Percentiles rank a stretch among this genome's conserved stretches.
Conservation (phyloP, 371 early-diverging fungal species). For the Fennellomyces sp. region DNA sequence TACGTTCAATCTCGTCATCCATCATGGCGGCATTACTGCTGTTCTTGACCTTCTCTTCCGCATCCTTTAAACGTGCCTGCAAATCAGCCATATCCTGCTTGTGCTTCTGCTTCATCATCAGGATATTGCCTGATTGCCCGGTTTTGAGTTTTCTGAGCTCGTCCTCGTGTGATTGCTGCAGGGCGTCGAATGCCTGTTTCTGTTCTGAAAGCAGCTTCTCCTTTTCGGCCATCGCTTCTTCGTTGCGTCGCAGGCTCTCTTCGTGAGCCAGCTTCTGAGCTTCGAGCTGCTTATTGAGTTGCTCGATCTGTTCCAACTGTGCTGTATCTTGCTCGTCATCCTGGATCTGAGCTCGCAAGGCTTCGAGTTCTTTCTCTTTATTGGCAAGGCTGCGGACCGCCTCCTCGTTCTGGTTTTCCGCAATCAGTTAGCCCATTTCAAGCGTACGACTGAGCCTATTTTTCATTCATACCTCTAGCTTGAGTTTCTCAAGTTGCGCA, state of each 20-base stretch:
- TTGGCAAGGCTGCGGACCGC: slow-evolving; percentile 36
- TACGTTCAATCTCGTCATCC: slow-evolving; percentile 77
- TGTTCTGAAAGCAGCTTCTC: slow-evolving; percentile 39
- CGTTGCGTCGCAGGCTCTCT: slow-evolving; percentile 41
- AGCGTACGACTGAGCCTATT: background rate
- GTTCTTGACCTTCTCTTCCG: slow-evolving; percentile 24
- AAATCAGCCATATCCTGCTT: slow-evolving; percentile 35
- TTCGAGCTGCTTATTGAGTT: slow-evolving; percentile 40
- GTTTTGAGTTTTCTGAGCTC: slow-evolving; percentile 33
- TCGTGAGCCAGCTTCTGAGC: slow-evolving; percentile 42
- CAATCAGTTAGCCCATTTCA: background rate
- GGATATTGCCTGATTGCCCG: slow-evolving; percentile 24
- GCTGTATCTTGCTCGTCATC: slow-evolving; percentile 26
- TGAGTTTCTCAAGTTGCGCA: slow-evolving; percentile 36
- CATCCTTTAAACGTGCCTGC: slow-evolving; percentile 32
- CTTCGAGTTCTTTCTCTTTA: slow-evolving; percentile 45
- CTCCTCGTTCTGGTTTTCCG: slow-evolving; percentile 36
- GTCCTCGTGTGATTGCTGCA: slow-evolving; percentile 28
- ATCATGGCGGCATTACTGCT: slow-evolving; percentile 43
- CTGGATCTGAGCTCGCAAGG: slow-evolving; percentile 25
- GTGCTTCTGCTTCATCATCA: slow-evolving; percentile 36
- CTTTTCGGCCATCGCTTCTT: slow-evolving; percentile 43
- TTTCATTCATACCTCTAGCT: slow-evolving; percentile 25
- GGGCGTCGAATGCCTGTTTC: slow-evolving; percentile 21
- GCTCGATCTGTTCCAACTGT: slow-evolving; percentile 28